Base-by-base conservation (phyloP, 2,329 filamentous ascomycete genomes). In the Colletotrichum echinochloae region DNA sequence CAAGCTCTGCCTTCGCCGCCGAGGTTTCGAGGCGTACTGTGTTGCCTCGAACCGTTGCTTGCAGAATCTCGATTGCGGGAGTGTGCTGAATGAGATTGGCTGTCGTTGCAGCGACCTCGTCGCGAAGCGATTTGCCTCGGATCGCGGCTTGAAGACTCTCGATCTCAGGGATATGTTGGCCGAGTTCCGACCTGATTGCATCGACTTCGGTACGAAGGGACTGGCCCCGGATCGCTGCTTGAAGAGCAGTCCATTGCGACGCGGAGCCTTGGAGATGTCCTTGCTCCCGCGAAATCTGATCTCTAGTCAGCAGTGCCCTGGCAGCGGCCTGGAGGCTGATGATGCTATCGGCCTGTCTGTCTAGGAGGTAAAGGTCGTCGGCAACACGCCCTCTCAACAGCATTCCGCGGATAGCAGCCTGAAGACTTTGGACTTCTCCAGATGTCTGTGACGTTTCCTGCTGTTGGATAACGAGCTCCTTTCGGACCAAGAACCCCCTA, bases 351-450 rank as follows among this genome's bases (percentile, higher is more conserved):
- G 84, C 82, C 75, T 89, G 80, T 66, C 83, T 81, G 66, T 86
- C 83, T 60, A 92, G 83, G 65, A 83, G 79, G 73, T 83, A 80
- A 66, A 87, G 82, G 68, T 90, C 87, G 60, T 86, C 81, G 23
- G 85, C 83, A 65, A 91, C 80, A 56, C 85, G 84, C 71, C 82
- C 85, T 75, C 93, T 86, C 73, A 90, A 79, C 69, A 94, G 79
- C 81, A 89, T 87, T 75, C 92, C 93, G 70, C 92, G 87, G 74
- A 90, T 87, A 49, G 88, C 87, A 65, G 91, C 89, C 81, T 94
- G 92, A 52, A 94, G 84, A 56, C 83, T 81, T 70, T 84, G 81
- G 48, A 92, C 85, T 61, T 86, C 83, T 39, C 83, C 83, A 74
- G 86, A 81, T 63, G 84, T 81, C 73, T 84, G 79, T 73, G 82